These are phyloP conservation scores for Blastomyces silverae DNA, from an alignment of 2,329 filamentous ascomycete genomes.

Conservation along the genomic window DNA sequence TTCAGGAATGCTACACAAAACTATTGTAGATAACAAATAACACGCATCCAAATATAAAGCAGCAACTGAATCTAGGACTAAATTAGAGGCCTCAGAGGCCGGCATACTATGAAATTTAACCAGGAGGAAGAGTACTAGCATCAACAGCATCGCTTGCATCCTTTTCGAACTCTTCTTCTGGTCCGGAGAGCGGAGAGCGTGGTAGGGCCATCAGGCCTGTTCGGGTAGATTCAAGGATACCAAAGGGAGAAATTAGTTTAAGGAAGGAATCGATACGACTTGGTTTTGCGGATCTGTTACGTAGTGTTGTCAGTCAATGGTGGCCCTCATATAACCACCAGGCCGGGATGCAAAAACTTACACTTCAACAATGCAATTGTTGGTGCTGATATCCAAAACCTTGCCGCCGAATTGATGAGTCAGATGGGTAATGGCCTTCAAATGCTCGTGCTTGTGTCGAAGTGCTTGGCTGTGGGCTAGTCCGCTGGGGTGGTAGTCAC, in stretches of 20 bases:
- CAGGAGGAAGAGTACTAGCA: constrained; percentile 84
- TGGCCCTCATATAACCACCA: constrained; percentile 20
- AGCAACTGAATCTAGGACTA: neutral
- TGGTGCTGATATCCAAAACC: constrained; percentile 94
- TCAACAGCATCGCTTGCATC: constrained; percentile 94
- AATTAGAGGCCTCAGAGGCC: neutral
- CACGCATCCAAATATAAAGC: constrained; percentile 4
- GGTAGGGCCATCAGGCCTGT: constrained; percentile 97
- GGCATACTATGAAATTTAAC: constrained; percentile 46
- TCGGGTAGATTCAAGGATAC: constrained; percentile 89
- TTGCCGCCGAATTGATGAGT: constrained; percentile 97
- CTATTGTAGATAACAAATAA: neutral
- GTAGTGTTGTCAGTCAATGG: constrained; percentile 14
- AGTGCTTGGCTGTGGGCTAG: constrained; percentile 81
- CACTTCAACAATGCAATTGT: constrained; percentile 97
- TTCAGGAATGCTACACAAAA: constrained; percentile 8
- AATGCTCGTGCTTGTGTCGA: constrained; percentile 93
- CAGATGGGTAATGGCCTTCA: constrained; percentile 92
- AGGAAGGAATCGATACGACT: constrained; percentile 93
- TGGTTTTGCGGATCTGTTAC: constrained; percentile 74
- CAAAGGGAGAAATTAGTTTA: constrained; percentile 89
- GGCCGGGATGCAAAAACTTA: constrained; percentile 47
- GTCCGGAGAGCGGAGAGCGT: constrained; percentile 75
- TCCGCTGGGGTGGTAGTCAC: constrained; percentile 83
- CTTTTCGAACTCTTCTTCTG: constrained; percentile 67